Conservation (phyloP, 371 early-diverging fungal genomes). For the Haplosporangium sp. region DNA sequence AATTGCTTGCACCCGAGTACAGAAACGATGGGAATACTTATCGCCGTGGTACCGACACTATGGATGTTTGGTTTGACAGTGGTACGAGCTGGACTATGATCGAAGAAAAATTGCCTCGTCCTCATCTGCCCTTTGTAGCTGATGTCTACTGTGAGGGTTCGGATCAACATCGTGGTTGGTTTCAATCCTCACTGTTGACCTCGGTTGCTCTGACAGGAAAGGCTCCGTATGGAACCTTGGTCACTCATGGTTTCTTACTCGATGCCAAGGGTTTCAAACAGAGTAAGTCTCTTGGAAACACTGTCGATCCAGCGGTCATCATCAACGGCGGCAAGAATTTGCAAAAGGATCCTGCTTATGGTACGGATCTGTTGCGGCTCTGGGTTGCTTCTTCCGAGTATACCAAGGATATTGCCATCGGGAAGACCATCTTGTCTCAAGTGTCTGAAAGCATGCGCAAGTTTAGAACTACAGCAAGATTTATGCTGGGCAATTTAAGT, state of each 20-base stretch:
- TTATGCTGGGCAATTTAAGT: conserved; percentile 84
- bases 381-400: conserved; percentile 91
- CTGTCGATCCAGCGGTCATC: conserved; percentile 79
- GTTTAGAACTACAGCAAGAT: conserved; percentile 82
- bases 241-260: conserved; percentile 94
- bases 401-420: conserved; percentile 82
- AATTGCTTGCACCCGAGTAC: conserved; percentile 78
- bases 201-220: conserved; percentile 85
- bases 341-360: conserved; percentile 81
- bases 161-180: conserved; percentile 98
- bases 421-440: conserved; percentile 73
- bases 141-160: conserved; percentile 95
- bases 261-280: conserved; percentile 94
- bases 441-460: conserved; percentile 80
- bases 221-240: conserved; percentile 85
- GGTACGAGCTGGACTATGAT: conserved; percentile 90
- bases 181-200: conserved; percentile 94
- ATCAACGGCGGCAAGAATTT: conserved; percentile 80
- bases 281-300: conserved; percentile 95
- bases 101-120: conserved; percentile 55
- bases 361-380: conserved; percentile 85
- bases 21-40: conserved; percentile 63
- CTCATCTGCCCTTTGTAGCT: conserved; percentile 65
- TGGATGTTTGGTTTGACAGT: conserved; percentile 98
- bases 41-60: conserved; percentile 80